Conservation (phyloP, 768 basidiomycete species). For the Amanita exitialis region DNA sequence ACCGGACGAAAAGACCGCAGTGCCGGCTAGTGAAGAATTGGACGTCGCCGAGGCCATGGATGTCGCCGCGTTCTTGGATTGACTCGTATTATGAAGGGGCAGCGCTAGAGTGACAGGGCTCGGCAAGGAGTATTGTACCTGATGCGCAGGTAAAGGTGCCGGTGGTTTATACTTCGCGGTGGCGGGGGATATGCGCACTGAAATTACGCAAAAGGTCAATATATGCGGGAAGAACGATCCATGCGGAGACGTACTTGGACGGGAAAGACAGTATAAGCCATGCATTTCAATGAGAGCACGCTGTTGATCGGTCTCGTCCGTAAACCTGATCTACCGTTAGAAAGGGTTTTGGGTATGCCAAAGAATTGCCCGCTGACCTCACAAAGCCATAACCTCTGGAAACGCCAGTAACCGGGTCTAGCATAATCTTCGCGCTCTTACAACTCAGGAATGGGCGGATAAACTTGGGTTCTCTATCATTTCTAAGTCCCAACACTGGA, state of each 20-base stretch:
- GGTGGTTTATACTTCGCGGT: slow-evolving; percentile 79
- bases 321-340: slow-evolving; percentile 46
- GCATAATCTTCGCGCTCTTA: slow-evolving; percentile 94
- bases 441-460: slow-evolving; percentile 85
- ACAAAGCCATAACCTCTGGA: slow-evolving; percentile 92
- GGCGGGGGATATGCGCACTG: slow-evolving; percentile 87
- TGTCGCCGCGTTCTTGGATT: slow-evolving; percentile 59
- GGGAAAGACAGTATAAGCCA: slow-evolving; percentile 79
- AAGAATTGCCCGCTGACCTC: slow-evolving; percentile 35
- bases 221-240: slow-evolving; percentile 16
- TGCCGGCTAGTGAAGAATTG: slow-evolving; percentile 23
- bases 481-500: slow-evolving; percentile 75
- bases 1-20: slow-evolving; percentile 28
- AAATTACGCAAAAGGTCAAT: slow-evolving; percentile 14
- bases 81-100: slow-evolving; percentile 33
- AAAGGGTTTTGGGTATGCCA: slow-evolving; percentile 3
- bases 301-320: slow-evolving; percentile 81
- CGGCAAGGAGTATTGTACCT: slow-evolving; percentile 32
- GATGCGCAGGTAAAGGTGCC: slow-evolving; percentile 25
- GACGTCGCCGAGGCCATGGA: slow-evolving; percentile 47
- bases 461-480: slow-evolving; percentile 81
- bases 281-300: slow-evolving; percentile 90
- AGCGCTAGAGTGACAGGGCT: slow-evolving; percentile 35
- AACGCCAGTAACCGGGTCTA: slow-evolving; percentile 82
- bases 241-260: slow-evolving; percentile 57